Percentiles rank a stretch among this genome's conserved stretches.
Conservation (phyloP, 768 basidiomycete species). For the Phaffia tasmanica region DNA sequence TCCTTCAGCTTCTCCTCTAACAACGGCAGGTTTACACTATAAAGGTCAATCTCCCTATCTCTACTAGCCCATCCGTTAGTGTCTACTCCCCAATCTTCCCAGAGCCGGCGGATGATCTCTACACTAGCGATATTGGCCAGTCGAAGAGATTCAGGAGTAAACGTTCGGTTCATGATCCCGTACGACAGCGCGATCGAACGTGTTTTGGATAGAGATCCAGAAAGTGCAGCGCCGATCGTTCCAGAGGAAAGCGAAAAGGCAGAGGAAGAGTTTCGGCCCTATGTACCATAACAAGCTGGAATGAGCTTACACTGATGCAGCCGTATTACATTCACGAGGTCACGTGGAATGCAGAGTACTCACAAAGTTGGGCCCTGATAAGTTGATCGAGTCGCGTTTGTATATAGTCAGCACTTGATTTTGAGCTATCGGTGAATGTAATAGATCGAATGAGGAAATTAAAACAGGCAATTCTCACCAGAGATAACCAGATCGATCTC, state of each 20-base stretch:
- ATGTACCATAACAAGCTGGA: constrained; percentile 15
- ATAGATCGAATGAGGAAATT: background rate
- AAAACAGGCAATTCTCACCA: constrained; percentile 35
- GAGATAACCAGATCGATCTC: constrained; percentile 69
- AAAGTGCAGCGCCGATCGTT: constrained; percentile 82
- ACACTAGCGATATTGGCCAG: constrained; percentile 63
- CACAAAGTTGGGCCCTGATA: constrained; percentile 9
- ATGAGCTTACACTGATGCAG: background rate
- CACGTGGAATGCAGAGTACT: too few relatives aligned
- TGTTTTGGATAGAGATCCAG: constrained; percentile 46
- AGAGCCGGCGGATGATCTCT: constrained; percentile 60
- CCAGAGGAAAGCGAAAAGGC: constrained; percentile 85
- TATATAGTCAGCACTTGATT: background rate
- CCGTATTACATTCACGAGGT: constrained; percentile 2
- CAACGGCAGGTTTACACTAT: constrained; percentile 60
- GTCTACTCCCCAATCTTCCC: constrained; percentile 75
- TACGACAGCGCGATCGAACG: constrained; percentile 25
- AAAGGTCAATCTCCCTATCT: constrained; percentile 32
- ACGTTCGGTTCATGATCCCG: constrained; percentile 55
- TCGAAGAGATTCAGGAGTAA: constrained; percentile 49
- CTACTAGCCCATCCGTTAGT: constrained; percentile 21
- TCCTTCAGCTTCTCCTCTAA: constrained; percentile 50
- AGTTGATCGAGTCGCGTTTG: background rate
- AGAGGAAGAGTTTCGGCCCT: constrained; percentile 46
- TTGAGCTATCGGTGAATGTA: background rate